Percentiles rank a stretch among this genome's conserved stretches.
Conservation (phyloP, 306 rosid species). For the Pyrus betulifolia region DNA sequence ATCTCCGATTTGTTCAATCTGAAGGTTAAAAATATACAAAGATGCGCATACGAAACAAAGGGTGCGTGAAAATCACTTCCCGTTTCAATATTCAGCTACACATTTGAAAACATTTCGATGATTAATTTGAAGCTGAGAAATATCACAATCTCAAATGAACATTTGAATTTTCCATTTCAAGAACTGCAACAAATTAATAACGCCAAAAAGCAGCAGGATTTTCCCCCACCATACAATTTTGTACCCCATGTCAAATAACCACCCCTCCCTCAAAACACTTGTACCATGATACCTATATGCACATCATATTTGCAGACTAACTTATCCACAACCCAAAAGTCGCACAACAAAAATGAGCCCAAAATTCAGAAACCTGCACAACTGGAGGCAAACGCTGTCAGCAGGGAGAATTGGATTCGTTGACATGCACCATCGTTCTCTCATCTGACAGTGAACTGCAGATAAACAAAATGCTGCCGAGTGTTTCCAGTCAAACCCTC, state of each 20-base stretch:
- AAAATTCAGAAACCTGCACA: slow-evolving; percentile 20
- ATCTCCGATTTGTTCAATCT: no score
- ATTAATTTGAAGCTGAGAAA: not conserved
- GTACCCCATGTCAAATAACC: slow-evolving; percentile 35
- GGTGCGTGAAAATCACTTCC: no score
- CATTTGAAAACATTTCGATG: not conserved
- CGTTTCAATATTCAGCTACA: not conserved
- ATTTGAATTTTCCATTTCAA: slow-evolving; percentile 19
- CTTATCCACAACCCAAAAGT: slow-evolving; percentile 11
- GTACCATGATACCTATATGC: slow-evolving; percentile 12
- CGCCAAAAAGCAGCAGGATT: slow-evolving; percentile 7
- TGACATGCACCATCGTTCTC: slow-evolving; percentile 24
- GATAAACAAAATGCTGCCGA: slow-evolving; percentile 33
- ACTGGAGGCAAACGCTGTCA: slow-evolving; percentile 8
- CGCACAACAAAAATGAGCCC: slow-evolving; percentile 29
- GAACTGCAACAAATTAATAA: slow-evolving; percentile 19
- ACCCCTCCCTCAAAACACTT: slow-evolving; percentile 22
- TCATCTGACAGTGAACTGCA: slow-evolving; percentile 26
- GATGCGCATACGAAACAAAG: no score
- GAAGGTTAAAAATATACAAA: no score
- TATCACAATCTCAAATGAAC: not conserved
- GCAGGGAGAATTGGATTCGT: slow-evolving; percentile 11
- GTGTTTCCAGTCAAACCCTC: slow-evolving; percentile 26
- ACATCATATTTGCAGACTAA: slow-evolving; percentile 34
- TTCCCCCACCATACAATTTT: slow-evolving; percentile 41